Conservation (phyloP, 257 asterid species). For the Przewalskia tangutica region DNA sequence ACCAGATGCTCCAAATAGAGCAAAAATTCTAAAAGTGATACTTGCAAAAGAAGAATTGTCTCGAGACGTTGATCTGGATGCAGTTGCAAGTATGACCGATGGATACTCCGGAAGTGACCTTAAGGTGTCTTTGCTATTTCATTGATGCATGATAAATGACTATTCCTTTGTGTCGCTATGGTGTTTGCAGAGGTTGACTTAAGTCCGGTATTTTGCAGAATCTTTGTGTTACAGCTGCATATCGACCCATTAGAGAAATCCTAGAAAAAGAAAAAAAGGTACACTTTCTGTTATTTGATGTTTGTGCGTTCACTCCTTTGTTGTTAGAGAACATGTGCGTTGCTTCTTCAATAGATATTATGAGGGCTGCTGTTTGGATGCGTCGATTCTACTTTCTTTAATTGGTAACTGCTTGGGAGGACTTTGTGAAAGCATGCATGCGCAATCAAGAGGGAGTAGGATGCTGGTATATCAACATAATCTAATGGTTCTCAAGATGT, state of each 20-base stretch:
- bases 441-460: not conserved
- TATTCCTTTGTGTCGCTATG: not conserved
- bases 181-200: not conserved
- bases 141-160: not conserved
- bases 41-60: constrained; percentile 81
- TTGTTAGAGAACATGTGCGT: not conserved
- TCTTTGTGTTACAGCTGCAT: constrained; percentile 89
- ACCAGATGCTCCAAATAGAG: constrained; percentile 90
- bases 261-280: constrained; percentile 87
- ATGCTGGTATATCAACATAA: not conserved
- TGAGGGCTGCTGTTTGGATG: not conserved
- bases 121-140: constrained; percentile 39
- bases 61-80: constrained; percentile 62
- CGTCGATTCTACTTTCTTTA: not conserved
- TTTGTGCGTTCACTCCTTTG: not conserved
- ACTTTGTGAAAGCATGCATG: not conserved
- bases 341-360: not conserved
- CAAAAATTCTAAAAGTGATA: constrained; percentile 71
- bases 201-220: constrained; percentile 38
- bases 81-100: constrained; percentile 76
- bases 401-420: not conserved
- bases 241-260: constrained; percentile 81
- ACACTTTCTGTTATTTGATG: not conserved
- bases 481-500: not conserved
- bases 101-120: constrained; percentile 99